phyloP scores from a whole-genome alignment of 2,329 filamentous ascomycete genomes.

The Cadophora sp. region DNA sequence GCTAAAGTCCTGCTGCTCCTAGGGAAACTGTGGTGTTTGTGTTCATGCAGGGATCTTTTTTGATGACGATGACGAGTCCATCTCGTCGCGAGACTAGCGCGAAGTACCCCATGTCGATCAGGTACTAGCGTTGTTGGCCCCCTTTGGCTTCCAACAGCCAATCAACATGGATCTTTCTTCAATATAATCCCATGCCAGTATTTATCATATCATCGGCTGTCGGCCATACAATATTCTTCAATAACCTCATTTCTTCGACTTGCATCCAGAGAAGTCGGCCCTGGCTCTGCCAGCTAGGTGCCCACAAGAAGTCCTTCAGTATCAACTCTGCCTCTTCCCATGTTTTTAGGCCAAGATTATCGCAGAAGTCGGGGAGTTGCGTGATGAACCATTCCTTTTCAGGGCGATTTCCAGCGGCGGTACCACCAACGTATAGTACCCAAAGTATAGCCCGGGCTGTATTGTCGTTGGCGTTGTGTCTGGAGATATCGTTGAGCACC shows the following conservation, averaged over 20 bases:
- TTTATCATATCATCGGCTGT: background rate
- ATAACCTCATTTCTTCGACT: constrained; percentile 19
- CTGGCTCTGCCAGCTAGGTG: constrained; percentile 7
- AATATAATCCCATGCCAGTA: background rate
- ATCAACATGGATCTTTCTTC: background rate
- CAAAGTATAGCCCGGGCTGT: constrained; percentile 26
- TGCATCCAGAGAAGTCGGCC: constrained; percentile 21
- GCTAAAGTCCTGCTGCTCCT: background rate
- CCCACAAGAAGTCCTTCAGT: constrained; percentile 27
- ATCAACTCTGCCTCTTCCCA: constrained; percentile 24
- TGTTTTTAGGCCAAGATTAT: constrained; percentile 18
- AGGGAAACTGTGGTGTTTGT: background rate
- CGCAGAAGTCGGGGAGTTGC: constrained; percentile 22
- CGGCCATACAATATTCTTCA: constrained; percentile 16
- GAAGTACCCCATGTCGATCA: constrained; percentile 5
- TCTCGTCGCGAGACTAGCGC: constrained; percentile 10
- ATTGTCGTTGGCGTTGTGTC: constrained; percentile 16
- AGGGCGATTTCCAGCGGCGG: constrained; percentile 18
- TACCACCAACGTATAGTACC: constrained; percentile 28
- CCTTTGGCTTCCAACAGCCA: background rate
- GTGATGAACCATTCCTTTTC: constrained; percentile 28
- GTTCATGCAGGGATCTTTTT: background rate
- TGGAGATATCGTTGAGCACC: constrained; percentile 18
- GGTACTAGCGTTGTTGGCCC: constrained; percentile 16
- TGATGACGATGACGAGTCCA: constrained; percentile 20